Conservation (phyloP, 1,139 yeast genomes). For the Lodderomyces beijingensis region DNA sequence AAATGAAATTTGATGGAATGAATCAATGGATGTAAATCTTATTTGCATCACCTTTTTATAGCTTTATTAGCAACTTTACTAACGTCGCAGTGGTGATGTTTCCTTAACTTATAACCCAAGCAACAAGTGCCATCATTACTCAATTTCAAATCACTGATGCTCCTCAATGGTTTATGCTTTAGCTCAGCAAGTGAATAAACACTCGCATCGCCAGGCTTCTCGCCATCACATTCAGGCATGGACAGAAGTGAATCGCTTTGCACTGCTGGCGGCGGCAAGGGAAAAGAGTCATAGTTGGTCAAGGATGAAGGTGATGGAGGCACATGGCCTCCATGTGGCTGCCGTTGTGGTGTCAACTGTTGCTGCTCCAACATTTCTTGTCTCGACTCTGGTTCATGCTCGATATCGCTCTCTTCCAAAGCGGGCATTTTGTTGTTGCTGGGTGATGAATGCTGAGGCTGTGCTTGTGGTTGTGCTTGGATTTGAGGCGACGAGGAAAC, state of each 20-base stretch:
- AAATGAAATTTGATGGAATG: too few relatives aligned
- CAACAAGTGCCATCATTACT: constrained; percentile 37
- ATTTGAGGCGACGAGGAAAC: constrained; percentile 3
- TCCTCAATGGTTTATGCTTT: constrained; percentile 6
- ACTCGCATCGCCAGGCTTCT: neutral
- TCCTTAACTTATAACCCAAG: constrained; percentile 41
- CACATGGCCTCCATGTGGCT: too few relatives aligned
- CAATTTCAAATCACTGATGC: constrained; percentile 13
- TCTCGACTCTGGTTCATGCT: constrained; percentile 6
- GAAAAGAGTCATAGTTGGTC: constrained; percentile 4
- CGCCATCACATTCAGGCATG: too few relatives aligned
- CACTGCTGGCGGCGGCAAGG: constrained; percentile 6
- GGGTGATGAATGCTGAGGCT: constrained; percentile 2
- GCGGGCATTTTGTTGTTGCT: constrained; percentile 10
- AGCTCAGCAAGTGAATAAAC: constrained; percentile 10
- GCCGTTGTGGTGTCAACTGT: constrained; percentile 1
- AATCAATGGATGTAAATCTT: too few relatives aligned
- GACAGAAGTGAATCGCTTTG: too few relatives aligned
- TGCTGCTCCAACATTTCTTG: constrained; percentile 1
- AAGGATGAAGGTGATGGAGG: constrained; percentile 12
- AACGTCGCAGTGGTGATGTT: constrained; percentile 43
- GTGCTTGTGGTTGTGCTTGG: constrained; percentile 3
- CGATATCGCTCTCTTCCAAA: constrained; percentile 11
- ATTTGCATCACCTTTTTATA: constrained; percentile 4
- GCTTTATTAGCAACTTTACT: constrained; percentile 23